Conservation (phyloP, 2,329 filamentous ascomycete genomes). For the Fusarium multiceps region DNA sequence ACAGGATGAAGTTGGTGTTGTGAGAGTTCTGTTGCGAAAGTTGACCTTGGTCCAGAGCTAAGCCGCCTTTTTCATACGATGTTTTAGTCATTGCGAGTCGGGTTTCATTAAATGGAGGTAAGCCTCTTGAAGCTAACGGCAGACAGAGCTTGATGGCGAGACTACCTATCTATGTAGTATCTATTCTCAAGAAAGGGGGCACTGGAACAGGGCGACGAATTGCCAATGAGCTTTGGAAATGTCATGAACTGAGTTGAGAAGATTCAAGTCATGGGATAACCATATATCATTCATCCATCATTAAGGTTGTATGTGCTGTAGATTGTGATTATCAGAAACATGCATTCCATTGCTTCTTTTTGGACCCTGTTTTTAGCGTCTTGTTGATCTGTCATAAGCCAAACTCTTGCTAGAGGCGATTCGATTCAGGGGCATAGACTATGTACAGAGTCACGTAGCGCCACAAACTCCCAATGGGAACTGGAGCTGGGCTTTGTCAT, state of each 20-base stretch:
- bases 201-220: background rate
- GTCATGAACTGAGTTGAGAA: background rate
- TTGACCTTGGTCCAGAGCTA: slow-evolving; percentile 2
- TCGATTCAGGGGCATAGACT: slow-evolving; percentile 30
- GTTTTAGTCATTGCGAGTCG: slow-evolving; percentile 5
- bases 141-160: background rate
- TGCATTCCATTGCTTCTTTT: background rate
- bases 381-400: slow-evolving; percentile 26
- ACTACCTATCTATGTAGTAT: background rate
- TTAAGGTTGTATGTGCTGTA: background rate
- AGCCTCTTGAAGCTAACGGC: slow-evolving; percentile 11
- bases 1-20: background rate
- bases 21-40: background rate
- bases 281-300: background rate
- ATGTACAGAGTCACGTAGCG: background rate
- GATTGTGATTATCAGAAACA: background rate
- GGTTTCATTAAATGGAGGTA: background rate
- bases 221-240: background rate
- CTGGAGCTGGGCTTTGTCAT: slow-evolving; percentile 3
- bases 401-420: slow-evolving; percentile 5
- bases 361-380: slow-evolving; percentile 39
- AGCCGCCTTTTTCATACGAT: background rate
- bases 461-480: slow-evolving; percentile 16
- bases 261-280: background rate
- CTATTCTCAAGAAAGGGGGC: slow-evolving; percentile 3